phyloP scores from a whole-genome alignment of 192 early-diverging fungal species.

The Umbelopsis vinacea region DNA sequence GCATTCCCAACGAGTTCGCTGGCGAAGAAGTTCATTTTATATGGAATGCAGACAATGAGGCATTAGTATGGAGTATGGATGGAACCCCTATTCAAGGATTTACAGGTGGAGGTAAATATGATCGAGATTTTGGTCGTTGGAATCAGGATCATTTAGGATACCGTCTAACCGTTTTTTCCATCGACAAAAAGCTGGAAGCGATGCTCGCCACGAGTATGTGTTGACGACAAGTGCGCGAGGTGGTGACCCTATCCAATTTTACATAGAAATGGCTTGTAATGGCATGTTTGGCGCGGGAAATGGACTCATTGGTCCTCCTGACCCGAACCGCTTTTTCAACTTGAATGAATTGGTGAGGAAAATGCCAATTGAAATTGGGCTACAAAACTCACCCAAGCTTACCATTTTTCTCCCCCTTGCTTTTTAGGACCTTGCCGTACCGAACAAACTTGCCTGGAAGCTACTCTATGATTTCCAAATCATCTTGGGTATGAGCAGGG shows the following conservation, averaged over 20 bases:
- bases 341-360: constrained; percentile 47
- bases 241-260: constrained; percentile 69
- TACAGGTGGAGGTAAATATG: constrained; percentile 75
- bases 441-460: constrained; percentile 69
- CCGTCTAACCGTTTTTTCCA: background rate
- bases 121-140: constrained; percentile 2
- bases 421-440: constrained; percentile 70
- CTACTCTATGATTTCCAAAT: constrained; percentile 81
- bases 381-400: constrained; percentile 32
- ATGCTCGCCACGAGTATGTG: constrained; percentile 59
- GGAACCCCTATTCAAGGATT: constrained; percentile 88
- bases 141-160: constrained; percentile 11
- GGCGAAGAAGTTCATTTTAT: constrained; percentile 83
- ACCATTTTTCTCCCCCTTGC: constrained; percentile 49
- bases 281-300: constrained; percentile 87
- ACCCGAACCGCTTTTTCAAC: constrained; percentile 63
- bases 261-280: constrained; percentile 92
- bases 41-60: constrained; percentile 90
- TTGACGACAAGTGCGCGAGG: constrained; percentile 50
- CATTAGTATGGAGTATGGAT: constrained; percentile 84
- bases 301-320: constrained; percentile 68
- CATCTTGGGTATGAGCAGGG: constrained; percentile 64
- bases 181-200: constrained; percentile 11
- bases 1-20: constrained; percentile 69
- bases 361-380: background rate